Evolutionary conservation across 169 alveolate genomes (phyloP), one percentile per base, ranked within the genome.

Genomic region (Cryptosporidium sp.): DNA sequence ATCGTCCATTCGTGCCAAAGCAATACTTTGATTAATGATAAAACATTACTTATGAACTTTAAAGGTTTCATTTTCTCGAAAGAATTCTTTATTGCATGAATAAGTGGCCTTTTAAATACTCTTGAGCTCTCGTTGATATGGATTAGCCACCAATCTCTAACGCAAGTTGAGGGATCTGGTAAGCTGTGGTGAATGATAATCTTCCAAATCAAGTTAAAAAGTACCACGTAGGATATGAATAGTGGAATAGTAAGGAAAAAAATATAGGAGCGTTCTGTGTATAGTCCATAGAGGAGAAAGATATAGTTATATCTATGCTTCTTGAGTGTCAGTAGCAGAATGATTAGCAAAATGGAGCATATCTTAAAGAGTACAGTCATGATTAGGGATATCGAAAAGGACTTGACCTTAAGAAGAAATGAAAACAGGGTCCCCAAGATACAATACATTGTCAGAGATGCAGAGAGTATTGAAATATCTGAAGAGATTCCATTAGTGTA

Each of bases 111-210:
- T 10, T 62, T 35, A 14, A 23, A 26, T 0, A 21, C 71, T 31
- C 50, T 52, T 18, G 69, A 43, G 52, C 35, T 5, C 48, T 80
- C 80, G 23, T 45, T 35, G 7, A 80, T 43, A 26, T 80, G 89
- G 10, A 80, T 80, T 9, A 62, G 23, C 89, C 89, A 80, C 89
- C 89, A 80, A 23, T 65, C 75, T 43, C 50, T 62, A 12, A 80
- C 51, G 2, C 26, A 23, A 26, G 73, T 62, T 45, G 75, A 6
- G 14, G 89, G 89, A 48, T 80, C 65, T 14, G 89, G 89, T 7
- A 26, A 0, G 16, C 12, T n/a, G n/a, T 59, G 29, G 48, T 80
- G 18, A 5, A 80, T 39, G 4, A 80, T 45, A 14, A 80, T 62
- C 41, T 80, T 62, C 80, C 69, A 80, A 31, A 80, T 65, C 43